Conservation (phyloP, 208 protist genomes). For the Trypanosoma mega region DNA sequence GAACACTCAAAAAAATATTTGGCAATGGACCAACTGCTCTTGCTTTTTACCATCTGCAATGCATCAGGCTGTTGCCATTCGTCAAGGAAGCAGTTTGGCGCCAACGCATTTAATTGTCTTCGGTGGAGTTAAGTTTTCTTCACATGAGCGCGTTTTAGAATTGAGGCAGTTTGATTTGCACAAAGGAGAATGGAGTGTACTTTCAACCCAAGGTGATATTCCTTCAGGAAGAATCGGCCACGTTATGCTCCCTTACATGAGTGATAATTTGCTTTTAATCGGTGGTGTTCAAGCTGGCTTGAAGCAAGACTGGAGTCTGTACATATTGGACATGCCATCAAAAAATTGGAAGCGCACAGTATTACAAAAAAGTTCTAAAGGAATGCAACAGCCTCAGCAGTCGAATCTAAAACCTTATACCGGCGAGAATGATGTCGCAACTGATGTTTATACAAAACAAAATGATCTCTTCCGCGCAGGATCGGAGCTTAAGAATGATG, state of each 20-base stretch:
- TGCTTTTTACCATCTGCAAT: slow-evolving; percentile 11
- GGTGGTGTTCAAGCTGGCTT: slow-evolving; percentile 1
- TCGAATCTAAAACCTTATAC: background rate
- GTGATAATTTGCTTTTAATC: background rate
- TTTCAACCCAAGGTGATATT: slow-evolving; percentile 10
- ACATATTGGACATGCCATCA: slow-evolving; percentile 1
- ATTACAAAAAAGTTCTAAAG: background rate
- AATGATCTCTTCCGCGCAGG: background rate
- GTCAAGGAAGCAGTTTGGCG: background rate
- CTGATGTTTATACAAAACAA: background rate
- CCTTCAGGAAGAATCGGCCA: slow-evolving; percentile 6
- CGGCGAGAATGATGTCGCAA: background rate
- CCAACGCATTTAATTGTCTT: slow-evolving; percentile 10
- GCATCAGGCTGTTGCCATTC: slow-evolving; percentile 1
- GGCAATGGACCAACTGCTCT: background rate
- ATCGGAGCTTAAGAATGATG: background rate
- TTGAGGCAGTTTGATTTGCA: slow-evolving; percentile 17
- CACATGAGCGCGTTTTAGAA: background rate
- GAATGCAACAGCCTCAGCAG: background rate
- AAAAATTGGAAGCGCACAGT: background rate
- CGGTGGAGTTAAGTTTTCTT: slow-evolving; percentile 14
- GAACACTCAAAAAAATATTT: background rate
- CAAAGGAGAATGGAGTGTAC: slow-evolving; percentile 1
- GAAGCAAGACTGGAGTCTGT: slow-evolving; percentile 11
- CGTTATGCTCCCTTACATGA: slow-evolving; percentile 3